Evolutionary conservation across 768 basidiomycete species (phyloP), one percentile per base, ranked within the genome.

Genomic region (Mycena vulgaris): DNA sequence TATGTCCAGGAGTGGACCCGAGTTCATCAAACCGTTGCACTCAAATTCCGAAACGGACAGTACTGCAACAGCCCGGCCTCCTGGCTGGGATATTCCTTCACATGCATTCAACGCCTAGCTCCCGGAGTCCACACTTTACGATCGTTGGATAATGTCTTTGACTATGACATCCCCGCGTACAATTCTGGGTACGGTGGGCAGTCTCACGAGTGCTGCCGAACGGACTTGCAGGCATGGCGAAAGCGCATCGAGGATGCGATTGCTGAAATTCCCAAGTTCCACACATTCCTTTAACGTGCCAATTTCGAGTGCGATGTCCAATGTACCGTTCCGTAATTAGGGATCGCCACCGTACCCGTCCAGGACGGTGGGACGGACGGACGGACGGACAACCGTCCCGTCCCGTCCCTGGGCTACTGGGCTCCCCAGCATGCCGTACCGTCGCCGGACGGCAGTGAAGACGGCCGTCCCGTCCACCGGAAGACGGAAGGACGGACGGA

Each of bases 221-320:
- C 14, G 5, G 59, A 48, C 59, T 35, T 61, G 47, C 3, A 33
- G 16, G 59, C 25, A 7, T 61, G 59, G 59, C 45, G 59, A 33
- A 33, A 61, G 28, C 59, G 47, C 47, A 61, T 61, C 59, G 47
- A 61, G 33, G 59, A 31, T 14, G 59, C 1, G 45, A 49, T 61
- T 5, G 42, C 45, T 2, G 8, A 35, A 49, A 61, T 61, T 23
- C 59, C 59, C 2, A 61, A 48, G 27, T 61, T 61, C 31, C n/a
- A 21, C n/a, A 47, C 42, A 5, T 60, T 60, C 42, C 23, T 60
- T 35, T 57, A 25, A 58, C 16, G 30, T 62, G 14, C 35, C 35
- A 37, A 37, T 7, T 37, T 14, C 35, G 8, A 14, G 35, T 37
- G n/a, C n/a, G n/a, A n/a, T n/a, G n/a, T n/a, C n/a, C n/a, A n/a